A percentile compares a stretch with the other conserved stretches of the same genome.
Evolutionary conservation across 2,329 filamentous ascomycete species (phyloP).

Genomic region (Berkeleyomyces rouxiae): DNA sequence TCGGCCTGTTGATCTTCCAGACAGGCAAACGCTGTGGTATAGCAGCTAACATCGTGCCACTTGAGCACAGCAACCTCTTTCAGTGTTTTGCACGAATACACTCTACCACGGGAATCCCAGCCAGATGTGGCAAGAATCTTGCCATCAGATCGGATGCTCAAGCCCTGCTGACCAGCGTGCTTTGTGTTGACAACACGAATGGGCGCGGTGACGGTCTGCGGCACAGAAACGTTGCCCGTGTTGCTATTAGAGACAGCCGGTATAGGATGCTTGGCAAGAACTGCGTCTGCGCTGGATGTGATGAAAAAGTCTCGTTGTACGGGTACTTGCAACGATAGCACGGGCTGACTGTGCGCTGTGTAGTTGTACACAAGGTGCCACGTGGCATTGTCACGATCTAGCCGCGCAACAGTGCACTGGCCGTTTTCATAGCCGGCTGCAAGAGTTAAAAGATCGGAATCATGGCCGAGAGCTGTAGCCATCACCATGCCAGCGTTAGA

Average conservation of each 20-base stretch:
- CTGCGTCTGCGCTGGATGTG: conserved; percentile 67
- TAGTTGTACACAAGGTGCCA: conserved; percentile 44
- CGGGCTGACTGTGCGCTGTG: conserved; percentile 59
- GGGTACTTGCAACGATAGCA: conserved; percentile 54
- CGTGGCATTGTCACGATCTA: conserved; percentile 24
- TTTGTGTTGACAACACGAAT: conserved; percentile 56
- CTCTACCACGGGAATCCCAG: conserved; percentile 69
- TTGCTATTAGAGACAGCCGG: conserved; percentile 15
- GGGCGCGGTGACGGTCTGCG: conserved; percentile 20
- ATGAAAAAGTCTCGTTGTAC: conserved; percentile 43
- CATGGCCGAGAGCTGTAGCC: conserved; percentile 50
- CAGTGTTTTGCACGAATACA: conserved; percentile 68
- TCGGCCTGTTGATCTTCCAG: conserved; percentile 16
- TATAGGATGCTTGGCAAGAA: conserved; percentile 61
- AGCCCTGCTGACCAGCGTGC: conserved; percentile 75
- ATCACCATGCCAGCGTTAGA: conserved; percentile 69
- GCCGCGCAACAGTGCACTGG: conserved; percentile 47
- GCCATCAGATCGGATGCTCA: conserved; percentile 62
- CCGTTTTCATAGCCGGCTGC: conserved; percentile 78
- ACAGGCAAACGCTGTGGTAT: conserved; percentile 56
- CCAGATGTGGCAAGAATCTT: conserved; percentile 78
- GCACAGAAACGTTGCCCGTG: not conserved
- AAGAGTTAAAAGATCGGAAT: conserved; percentile 38
- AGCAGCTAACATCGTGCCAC: conserved; percentile 84
- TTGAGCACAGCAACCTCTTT: conserved; percentile 82